Base-by-base conservation (phyloP, 352 stramenopile species). In the Globisporangium rhizosaccharum region DNA sequence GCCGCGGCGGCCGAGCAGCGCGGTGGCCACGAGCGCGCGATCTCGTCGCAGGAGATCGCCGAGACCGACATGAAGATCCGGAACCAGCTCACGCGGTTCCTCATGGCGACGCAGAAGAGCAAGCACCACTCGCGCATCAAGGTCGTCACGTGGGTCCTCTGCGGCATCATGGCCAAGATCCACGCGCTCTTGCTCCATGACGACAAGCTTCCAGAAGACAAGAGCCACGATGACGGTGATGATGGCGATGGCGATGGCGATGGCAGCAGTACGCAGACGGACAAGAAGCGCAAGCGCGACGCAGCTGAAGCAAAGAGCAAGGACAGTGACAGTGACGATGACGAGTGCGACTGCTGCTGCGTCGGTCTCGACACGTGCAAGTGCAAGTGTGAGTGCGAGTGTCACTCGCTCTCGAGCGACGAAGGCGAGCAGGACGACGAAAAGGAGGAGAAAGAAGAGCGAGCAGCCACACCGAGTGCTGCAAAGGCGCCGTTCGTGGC, bases 71-170 rank as follows among this genome's bases (percentile, higher is more conserved):
- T 76, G 20, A 91, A 90, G 53, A 82, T 92, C 33, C 82, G 82
- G 12, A 92, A 83, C 50, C 83, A 92, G 59, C 62, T 91, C 56
- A 89, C 83, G 45, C 73, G 69, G n/a, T 93, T 91, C 61, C 60
- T 93, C 20, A 41, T 82, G 41, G 73, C 68, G 26, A 84, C 84
- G 3, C 79, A 90, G 39, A 90, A 87, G 56, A 90, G 81, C 62
- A 84, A 74, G 46, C 76, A 95, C 52, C 77, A 92, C 45, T 92
- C 85, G 30, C 77, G 85, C 10, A 75, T 92, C 25, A 93, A 91
- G 48, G 83, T 93, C 1, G 77, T 95, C 25, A 91, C 85, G 53
- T 95, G 83, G 83, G 85, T 95, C 12, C 67, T 95, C 28, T 95
- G 83, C 28, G 85, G 83, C 14, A 76, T 95, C 28, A 85, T 95